Percentiles rank a stretch among this genome's conserved stretches.
phyloP scores from a whole-genome alignment of 305 asterid species.

The Euphrasia arctica region DNA sequence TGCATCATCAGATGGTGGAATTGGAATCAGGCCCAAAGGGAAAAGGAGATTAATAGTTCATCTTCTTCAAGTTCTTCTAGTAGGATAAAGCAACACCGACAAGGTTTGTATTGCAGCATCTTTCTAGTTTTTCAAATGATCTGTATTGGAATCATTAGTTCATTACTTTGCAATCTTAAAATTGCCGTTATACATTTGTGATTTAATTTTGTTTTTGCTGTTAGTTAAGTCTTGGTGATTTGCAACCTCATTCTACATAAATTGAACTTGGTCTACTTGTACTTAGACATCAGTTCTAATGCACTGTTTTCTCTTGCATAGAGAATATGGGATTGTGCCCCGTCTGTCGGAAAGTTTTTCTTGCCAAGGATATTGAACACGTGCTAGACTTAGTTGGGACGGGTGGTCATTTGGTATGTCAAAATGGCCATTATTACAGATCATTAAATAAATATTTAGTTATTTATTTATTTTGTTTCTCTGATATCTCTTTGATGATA shows the following conservation, averaged over 20 bases:
- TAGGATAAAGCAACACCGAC: constrained; percentile 37
- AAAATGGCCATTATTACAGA: constrained; percentile 2
- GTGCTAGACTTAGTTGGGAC: constrained; percentile 74
- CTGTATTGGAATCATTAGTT: not conserved
- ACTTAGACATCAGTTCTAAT: constrained; percentile 21
- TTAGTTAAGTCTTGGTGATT: not conserved
- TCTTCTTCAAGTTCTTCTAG: constrained; percentile 37
- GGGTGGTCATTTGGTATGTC: constrained; percentile 48
- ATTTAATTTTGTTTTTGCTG: constrained; percentile 1
- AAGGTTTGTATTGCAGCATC: constrained; percentile 36
- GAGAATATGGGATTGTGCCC: constrained; percentile 64
- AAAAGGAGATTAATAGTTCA: constrained; percentile 35
- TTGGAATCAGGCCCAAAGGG: constrained; percentile 54
- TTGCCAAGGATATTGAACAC: constrained; percentile 77
- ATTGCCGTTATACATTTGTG: constrained; percentile 5
- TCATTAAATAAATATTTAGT: not conserved
- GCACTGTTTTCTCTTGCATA: constrained; percentile 32
- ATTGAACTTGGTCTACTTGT: constrained; percentile 16
- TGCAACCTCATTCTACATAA: not conserved
- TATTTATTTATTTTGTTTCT: not conserved
- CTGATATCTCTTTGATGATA: not conserved
- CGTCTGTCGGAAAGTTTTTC: constrained; percentile 80
- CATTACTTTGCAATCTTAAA: not conserved
- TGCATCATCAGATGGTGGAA: constrained; percentile 93
- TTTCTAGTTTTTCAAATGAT: too few relatives aligned